phyloP scores from a whole-genome alignment of 192 early-diverging fungal species.

The Radiomyces spectabilis region DNA sequence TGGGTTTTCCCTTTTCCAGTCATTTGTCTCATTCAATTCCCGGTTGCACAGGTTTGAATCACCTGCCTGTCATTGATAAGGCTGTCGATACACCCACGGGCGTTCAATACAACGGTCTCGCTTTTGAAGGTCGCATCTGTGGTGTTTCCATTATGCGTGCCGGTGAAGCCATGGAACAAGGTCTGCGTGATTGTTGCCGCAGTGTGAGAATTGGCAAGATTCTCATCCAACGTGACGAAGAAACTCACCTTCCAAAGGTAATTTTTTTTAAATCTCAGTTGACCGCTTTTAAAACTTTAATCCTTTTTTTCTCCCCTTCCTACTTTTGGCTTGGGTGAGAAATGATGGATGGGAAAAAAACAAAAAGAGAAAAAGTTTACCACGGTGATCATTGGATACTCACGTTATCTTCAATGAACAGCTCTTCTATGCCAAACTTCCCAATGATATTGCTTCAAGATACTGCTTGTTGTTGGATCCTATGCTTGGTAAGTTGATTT shows the following conservation, averaged over 20 bases:
- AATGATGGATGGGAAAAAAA: not conserved
- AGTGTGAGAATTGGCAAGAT: constrained; percentile 94
- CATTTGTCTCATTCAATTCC: not conserved
- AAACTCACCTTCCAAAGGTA: constrained; percentile 80
- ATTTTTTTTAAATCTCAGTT: not conserved
- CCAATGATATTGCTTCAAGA: constrained; percentile 74
- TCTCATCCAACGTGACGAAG: constrained; percentile 92
- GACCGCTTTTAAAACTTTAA: not conserved
- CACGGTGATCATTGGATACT: not conserved
- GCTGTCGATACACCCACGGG: constrained; percentile 75
- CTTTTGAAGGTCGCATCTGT: constrained; percentile 26
- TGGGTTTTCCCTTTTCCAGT: not conserved
- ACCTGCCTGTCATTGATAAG: constrained; percentile 79
- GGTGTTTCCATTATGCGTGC: constrained; percentile 72
- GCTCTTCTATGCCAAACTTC: constrained; percentile 91
- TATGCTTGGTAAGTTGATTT: constrained; percentile 86
- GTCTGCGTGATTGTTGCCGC: constrained; percentile 74
- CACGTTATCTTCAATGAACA: constrained; percentile 14
- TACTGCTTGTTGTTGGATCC: constrained; percentile 87
- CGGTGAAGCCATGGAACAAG: constrained; percentile 88
- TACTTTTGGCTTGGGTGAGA: too few relatives aligned
- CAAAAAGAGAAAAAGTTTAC: not conserved
- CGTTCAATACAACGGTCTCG: constrained; percentile 3
- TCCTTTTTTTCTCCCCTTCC: too few relatives aligned
- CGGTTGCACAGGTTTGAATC: constrained; percentile 62